phyloP scores from a whole-genome alignment of 2,329 filamentous ascomycete genomes.

The Scedosporium dehoogii region DNA sequence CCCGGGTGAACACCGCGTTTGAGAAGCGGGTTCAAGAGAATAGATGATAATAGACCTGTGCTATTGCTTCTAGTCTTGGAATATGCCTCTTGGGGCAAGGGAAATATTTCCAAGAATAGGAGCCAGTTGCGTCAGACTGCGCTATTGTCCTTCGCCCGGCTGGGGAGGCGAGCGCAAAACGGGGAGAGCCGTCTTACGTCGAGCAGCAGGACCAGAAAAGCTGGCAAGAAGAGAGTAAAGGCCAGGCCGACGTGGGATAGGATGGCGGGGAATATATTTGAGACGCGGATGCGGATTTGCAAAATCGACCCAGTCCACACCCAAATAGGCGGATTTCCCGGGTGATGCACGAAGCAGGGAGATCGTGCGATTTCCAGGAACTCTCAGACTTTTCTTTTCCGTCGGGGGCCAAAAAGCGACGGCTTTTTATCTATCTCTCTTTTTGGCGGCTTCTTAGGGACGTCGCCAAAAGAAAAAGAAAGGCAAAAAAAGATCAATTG shows the following conservation, averaged over 20 bases:
- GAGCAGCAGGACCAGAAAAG: neutral
- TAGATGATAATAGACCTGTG: neutral
- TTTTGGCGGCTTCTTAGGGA: neutral
- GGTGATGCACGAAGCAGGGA: neutral
- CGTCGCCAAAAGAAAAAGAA: neutral
- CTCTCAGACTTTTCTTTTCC: neutral
- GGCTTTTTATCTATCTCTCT: neutral
- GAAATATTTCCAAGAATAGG: slow-evolving; percentile 1
- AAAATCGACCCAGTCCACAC: neutral
- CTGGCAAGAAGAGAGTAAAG: neutral
- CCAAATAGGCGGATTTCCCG: neutral
- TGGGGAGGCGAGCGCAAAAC: neutral
- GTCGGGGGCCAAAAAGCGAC: neutral
- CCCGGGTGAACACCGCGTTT: neutral
- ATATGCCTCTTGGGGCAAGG: neutral
- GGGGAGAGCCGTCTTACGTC: neutral
- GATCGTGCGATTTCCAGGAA: neutral
- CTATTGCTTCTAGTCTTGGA: neutral
- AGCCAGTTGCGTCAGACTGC: neutral
- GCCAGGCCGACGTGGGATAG: neutral
- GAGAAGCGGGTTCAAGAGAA: neutral
- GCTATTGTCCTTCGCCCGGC: neutral
- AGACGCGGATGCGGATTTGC: neutral
- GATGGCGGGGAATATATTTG: slow-evolving; percentile 5
- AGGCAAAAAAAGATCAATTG: neutral